Conservation (phyloP, 768 basidiomycete species). For the Suillus subalutaceus region DNA sequence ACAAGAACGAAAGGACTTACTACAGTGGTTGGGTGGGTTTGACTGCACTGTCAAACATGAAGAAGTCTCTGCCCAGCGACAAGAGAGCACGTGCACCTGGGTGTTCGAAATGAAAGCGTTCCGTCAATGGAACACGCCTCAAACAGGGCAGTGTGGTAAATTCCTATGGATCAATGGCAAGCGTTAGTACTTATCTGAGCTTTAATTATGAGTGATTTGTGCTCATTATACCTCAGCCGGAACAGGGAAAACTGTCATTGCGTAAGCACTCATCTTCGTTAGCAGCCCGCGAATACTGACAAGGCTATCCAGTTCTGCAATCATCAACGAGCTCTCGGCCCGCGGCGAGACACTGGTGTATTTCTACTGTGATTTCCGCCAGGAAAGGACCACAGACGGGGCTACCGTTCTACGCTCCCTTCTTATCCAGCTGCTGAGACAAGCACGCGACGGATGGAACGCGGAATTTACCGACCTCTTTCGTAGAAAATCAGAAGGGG, state of each 20-base stretch:
- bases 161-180: constrained; percentile 23
- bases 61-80: constrained; percentile 11
- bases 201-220: neutral
- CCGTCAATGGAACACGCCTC: constrained; percentile 11
- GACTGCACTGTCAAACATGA: constrained; percentile 18
- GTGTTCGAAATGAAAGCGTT: constrained; percentile 11
- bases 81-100: constrained; percentile 20
- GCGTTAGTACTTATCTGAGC: constrained; percentile 4
- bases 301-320: constrained; percentile 2
- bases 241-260: constrained; percentile 22
- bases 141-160: neutral
- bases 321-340: constrained; percentile 8
- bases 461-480: constrained; percentile 3
- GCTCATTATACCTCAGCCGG: constrained; percentile 15
- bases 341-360: neutral
- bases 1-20: neutral
- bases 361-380: constrained; percentile 30
- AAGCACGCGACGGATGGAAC: constrained; percentile 1
- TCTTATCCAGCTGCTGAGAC: constrained; percentile 17
- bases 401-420: constrained; percentile 23
- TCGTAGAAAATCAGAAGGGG: constrained; percentile 5
- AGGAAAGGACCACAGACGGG: constrained; percentile 10
- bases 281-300: neutral
- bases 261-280: constrained; percentile 13
- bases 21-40: neutral